These are phyloP conservation scores for Buddleja alternifolia DNA, from an alignment of 257 asterid species.

Conservation along the genomic window DNA sequence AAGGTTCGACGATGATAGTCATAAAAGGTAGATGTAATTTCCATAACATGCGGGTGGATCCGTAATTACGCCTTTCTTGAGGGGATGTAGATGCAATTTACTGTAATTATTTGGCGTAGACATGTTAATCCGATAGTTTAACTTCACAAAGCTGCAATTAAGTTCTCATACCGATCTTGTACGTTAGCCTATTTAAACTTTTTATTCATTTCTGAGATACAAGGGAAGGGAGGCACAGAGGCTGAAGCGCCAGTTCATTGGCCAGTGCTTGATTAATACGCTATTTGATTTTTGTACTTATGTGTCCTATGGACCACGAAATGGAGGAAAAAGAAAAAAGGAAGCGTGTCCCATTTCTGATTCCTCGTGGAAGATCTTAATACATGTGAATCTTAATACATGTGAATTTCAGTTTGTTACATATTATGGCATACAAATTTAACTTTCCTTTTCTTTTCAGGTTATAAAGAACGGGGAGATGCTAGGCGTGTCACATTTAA, in stretches of 20 bases:
- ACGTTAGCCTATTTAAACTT: not conserved
- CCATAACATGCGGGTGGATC: no score
- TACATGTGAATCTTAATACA: constrained; percentile 15
- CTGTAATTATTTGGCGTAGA: constrained; percentile 8
- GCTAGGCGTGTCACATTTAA: constrained; percentile 96
- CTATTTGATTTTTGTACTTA: not conserved
- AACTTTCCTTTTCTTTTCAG: constrained; percentile 42
- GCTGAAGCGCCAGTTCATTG: not conserved
- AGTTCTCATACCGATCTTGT: not conserved
- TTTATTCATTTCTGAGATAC: constrained; percentile 10
- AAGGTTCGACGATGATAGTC: no score
- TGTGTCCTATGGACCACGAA: not conserved
- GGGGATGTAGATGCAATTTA: no score
- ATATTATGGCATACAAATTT: constrained; percentile 14
- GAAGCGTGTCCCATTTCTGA: not conserved
- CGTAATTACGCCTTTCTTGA: no score
- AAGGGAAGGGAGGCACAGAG: not conserved
- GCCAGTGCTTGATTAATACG: not conserved
- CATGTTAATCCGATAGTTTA: constrained; percentile 8
- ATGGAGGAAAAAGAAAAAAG: not conserved
- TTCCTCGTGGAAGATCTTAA: constrained; percentile 14
- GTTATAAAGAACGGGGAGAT: constrained; percentile 99
- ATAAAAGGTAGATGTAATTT: no score
- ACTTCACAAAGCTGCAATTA: constrained; percentile 8
- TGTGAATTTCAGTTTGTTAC: constrained; percentile 18